Percentiles rank a stretch among this genome's conserved stretches.
These are phyloP conservation scores for Priceomyces medius DNA, from an alignment of 805 yeast species.

Conservation along the genomic window DNA sequence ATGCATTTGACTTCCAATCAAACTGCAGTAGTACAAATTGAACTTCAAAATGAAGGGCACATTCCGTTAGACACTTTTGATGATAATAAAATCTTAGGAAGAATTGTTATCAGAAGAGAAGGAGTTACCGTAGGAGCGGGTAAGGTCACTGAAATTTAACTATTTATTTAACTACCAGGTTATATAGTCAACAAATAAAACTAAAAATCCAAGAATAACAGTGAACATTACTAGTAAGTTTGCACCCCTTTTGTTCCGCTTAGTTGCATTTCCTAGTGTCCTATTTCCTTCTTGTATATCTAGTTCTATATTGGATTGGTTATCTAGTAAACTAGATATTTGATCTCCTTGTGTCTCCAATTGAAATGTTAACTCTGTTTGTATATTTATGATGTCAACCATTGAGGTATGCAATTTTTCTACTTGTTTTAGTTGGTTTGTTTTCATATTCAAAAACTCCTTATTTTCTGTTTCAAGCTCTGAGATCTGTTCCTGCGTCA, in stretches of 20 bases:
- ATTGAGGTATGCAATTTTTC: constrained; percentile 60
- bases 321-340: constrained; percentile 60
- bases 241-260: constrained; percentile 52
- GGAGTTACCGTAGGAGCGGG: constrained; percentile 74
- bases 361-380: constrained; percentile 72
- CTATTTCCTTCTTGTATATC: constrained; percentile 73
- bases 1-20: constrained; percentile 61
- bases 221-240: constrained; percentile 36
- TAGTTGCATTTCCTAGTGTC: constrained; percentile 66
- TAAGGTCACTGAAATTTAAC: constrained; percentile 27
- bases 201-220: constrained; percentile 31
- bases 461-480: constrained; percentile 59
- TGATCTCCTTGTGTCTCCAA: constrained; percentile 69
- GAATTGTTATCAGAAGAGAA: constrained; percentile 68
- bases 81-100: constrained; percentile 54
- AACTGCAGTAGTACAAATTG: constrained; percentile 57
- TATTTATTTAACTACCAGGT: constrained; percentile 12
- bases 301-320: constrained; percentile 62
- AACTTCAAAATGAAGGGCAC: constrained; percentile 44
- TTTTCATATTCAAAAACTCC: constrained; percentile 52
- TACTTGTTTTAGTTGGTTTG: constrained; percentile 60
- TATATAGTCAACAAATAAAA: constrained; percentile 38
- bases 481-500: constrained; percentile 57
- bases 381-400: constrained; percentile 71
- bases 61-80: constrained; percentile 53